Evolutionary conservation across 148 eudicot genomes (phyloP), one percentile per base, ranked within the genome.

Genomic region (Polygonum aviculare): DNA sequence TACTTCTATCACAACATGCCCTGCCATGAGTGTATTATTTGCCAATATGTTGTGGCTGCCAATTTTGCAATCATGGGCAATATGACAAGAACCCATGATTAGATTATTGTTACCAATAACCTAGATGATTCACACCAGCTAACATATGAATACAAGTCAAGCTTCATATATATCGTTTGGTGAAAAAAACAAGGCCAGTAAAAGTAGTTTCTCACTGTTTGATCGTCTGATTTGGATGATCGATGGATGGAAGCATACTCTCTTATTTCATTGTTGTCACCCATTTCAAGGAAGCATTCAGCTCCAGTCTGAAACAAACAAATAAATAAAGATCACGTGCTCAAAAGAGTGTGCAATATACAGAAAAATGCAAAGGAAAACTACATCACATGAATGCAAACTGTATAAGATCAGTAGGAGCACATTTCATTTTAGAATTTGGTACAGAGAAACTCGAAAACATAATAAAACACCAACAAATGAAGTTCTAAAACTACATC

Each of bases 251-350:
- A 95, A 75, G 88, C 77, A 79, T 86, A 83, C 76, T 95, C 98
- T 83, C 98, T 92, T 70, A 95, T 95, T 67, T 90, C 98, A 81
- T 95, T 95, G 82, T 90, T 86, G 85, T 89, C 91, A 74, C 98
- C 98, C 82, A 95, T 85, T 78, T 90, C 84, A 75, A 95, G 89
- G 75, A 86, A 95, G 78, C 96, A 92, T 75, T 92, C 97, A 75
- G 82, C 88, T 72, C 94, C 97, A 77, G 77, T 74, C 98, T 94
- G 85, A 82, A 52, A 84, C 31, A 26, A 26, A 26, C 31, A 26
- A 26, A 26, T 26, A 26, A 0, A 26, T 26, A 26, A 26, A 26
- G 31, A 26, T 26, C 31, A 26, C 31, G 31, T 0, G 1, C 2
- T 16, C 21, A 54, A n/a, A 54, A 54, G 7, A 54, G 3, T 19